Percentiles rank a stretch among this genome's conserved stretches.
These are phyloP conservation scores for Candida ponderosae DNA, from an alignment of 805 yeast species.

Conservation along the genomic window DNA sequence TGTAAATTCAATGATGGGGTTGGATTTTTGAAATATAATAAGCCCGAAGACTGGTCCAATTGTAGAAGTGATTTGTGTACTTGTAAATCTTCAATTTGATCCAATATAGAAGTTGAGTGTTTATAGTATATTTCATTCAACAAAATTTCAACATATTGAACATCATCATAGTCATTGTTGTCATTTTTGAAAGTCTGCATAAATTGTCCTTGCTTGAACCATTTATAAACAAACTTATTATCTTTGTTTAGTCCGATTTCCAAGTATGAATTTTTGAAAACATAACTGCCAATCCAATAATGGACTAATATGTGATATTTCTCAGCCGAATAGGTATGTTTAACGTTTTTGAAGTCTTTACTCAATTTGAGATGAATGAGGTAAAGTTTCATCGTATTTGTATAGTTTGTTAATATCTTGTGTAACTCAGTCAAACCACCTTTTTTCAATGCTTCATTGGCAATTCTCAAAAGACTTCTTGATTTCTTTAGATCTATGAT, in stretches of 20 bases:
- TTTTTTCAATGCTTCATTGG: constrained; percentile 42
- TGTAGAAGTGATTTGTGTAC: constrained; percentile 20
- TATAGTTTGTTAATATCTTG: constrained; percentile 47
- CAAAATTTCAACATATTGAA: constrained; percentile 26
- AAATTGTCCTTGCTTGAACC: constrained; percentile 54
- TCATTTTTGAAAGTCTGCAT: constrained; percentile 20
- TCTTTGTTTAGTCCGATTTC: constrained; percentile 51
- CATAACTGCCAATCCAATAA: constrained; percentile 55
- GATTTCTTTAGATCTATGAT: constrained; percentile 11
- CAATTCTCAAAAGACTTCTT: constrained; percentile 41
- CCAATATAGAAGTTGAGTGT: constrained; percentile 31
- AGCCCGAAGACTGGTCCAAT: constrained; percentile 24
- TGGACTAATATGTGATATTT: constrained; percentile 45
- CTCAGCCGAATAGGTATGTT: constrained; percentile 49
- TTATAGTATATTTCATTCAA: constrained; percentile 29
- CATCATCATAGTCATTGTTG: constrained; percentile 13
- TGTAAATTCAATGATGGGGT: constrained; percentile 22
- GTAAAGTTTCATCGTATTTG: constrained; percentile 59
- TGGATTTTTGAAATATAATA: constrained; percentile 37
- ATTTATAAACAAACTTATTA: constrained; percentile 43
- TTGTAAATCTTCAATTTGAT: constrained; percentile 23
- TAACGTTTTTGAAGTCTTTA: constrained; percentile 40
- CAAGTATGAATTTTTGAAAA: constrained; percentile 42
- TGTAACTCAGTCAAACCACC: constrained; percentile 45
- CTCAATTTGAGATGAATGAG: constrained; percentile 50